Conservation (phyloP, 192 early-diverging fungal species). For the Backusella morwellensis region DNA sequence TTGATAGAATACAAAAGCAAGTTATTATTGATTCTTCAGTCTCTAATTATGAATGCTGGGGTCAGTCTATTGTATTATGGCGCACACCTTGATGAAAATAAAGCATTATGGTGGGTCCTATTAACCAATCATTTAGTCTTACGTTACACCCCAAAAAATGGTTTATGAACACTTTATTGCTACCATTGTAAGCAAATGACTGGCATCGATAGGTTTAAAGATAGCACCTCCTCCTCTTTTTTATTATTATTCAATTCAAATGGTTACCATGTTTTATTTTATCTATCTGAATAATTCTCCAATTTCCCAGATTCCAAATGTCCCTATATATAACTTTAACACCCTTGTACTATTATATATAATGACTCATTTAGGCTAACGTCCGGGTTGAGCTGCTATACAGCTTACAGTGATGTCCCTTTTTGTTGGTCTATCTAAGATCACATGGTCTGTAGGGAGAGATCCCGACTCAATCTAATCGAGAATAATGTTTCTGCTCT, state of each 20-base stretch:
- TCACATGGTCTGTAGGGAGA: not conserved
- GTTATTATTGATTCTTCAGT: not conserved
- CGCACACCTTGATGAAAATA: not conserved
- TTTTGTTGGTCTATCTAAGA: not conserved
- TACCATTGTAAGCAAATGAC: not conserved
- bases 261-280: not conserved
- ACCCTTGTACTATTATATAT: not conserved
- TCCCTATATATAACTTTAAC: not conserved
- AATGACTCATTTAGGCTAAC: not conserved
- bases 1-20: no score
- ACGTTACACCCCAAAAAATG: constrained; percentile 1
- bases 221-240: not conserved
- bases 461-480: not conserved
- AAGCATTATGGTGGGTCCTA: not conserved
- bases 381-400: not conserved
- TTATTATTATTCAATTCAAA: not conserved
- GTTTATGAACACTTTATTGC: not conserved
- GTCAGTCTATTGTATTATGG: not conserved
- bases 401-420: not conserved
- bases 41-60: not conserved
- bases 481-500: not conserved
- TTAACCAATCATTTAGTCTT: not conserved
- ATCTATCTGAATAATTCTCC: not conserved
- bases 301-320: not conserved
- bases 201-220: not conserved